Percentiles rank a stretch among this genome's conserved stretches.
phyloP scores from a whole-genome alignment of 225 moss, liverwort and hornwort genomes.

The Polytrichum formosum region DNA sequence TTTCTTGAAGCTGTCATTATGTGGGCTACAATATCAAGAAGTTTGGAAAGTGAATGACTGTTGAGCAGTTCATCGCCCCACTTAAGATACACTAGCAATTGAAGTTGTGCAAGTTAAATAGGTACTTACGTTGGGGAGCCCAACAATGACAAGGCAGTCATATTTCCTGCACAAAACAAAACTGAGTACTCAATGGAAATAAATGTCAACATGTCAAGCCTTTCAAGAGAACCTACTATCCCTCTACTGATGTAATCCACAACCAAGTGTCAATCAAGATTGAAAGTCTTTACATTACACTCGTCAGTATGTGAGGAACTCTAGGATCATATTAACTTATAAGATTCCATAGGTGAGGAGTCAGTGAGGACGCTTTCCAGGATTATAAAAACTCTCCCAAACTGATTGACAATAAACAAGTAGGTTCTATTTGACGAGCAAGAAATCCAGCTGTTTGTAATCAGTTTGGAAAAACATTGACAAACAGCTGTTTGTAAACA shows the following conservation, averaged over 20 bases:
- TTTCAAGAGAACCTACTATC: background rate
- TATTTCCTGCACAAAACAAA: conserved; percentile 26
- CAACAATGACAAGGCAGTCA: conserved; percentile 33
- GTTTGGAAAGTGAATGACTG: background rate
- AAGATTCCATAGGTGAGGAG: background rate
- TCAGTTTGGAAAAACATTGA: too few relatives aligned
- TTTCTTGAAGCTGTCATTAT: background rate
- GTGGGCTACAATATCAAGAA: background rate
- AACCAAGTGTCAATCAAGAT: background rate
- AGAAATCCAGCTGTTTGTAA: too few relatives aligned
- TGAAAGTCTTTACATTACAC: background rate
- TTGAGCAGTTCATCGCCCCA: too few relatives aligned
- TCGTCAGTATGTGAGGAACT: background rate
- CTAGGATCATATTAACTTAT: background rate
- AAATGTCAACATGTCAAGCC: too few relatives aligned
- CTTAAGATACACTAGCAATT: background rate
- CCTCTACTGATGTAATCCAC: background rate
- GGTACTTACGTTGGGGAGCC: conserved; percentile 32
- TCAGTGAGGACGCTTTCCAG: background rate
- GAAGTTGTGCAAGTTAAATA: background rate
- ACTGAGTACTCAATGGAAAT: background rate
- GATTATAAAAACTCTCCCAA: too few relatives aligned
- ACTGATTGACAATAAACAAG: too few relatives aligned
- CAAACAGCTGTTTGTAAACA: too few relatives aligned
- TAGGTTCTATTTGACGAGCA: too few relatives aligned